Conservation (phyloP, 805 yeast genomes). For the Candida easanensis region DNA sequence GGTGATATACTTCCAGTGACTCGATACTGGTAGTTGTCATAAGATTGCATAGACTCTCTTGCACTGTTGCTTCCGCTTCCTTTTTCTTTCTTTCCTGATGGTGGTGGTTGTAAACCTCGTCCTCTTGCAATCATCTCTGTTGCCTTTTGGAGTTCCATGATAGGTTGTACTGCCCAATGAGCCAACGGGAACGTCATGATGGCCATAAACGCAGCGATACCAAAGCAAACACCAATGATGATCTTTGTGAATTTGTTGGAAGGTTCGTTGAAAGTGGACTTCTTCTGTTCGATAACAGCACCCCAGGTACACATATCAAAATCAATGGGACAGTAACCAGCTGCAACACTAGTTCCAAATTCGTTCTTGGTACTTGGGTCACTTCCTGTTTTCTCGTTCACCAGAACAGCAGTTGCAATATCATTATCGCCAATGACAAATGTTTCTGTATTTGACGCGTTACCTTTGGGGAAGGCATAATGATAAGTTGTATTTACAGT, state of each 20-base stretch:
- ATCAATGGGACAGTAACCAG: constrained; percentile 51
- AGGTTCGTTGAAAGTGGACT: constrained; percentile 59
- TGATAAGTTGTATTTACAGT: constrained; percentile 33
- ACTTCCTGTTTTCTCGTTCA: constrained; percentile 40
- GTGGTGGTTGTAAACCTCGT: constrained; percentile 33
- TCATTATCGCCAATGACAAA: constrained; percentile 32
- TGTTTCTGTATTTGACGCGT: constrained; percentile 8
- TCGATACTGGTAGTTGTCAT: constrained; percentile 6
- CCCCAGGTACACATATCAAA: constrained; percentile 58
- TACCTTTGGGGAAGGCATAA: constrained; percentile 35
- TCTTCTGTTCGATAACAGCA: constrained; percentile 66
- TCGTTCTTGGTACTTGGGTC: constrained; percentile 36
- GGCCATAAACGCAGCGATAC: constrained; percentile 71
- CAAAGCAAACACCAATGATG: constrained; percentile 75
- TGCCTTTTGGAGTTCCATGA: constrained; percentile 73
- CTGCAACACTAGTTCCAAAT: constrained; percentile 42
- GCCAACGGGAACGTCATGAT: constrained; percentile 79
- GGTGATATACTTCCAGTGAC: background rate
- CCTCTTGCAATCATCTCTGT: constrained; percentile 57
- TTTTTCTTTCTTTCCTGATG: constrained; percentile 6
- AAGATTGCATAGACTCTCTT: constrained; percentile 6
- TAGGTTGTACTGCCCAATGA: constrained; percentile 81
- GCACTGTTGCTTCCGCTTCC: constrained; percentile 10
- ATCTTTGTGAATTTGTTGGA: constrained; percentile 59
- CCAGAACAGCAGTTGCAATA: constrained; percentile 35